Percentiles rank a stretch among this genome's conserved stretches.
phyloP scores from a whole-genome alignment of 257 asterid genomes.

The Solanum paucissectum region DNA sequence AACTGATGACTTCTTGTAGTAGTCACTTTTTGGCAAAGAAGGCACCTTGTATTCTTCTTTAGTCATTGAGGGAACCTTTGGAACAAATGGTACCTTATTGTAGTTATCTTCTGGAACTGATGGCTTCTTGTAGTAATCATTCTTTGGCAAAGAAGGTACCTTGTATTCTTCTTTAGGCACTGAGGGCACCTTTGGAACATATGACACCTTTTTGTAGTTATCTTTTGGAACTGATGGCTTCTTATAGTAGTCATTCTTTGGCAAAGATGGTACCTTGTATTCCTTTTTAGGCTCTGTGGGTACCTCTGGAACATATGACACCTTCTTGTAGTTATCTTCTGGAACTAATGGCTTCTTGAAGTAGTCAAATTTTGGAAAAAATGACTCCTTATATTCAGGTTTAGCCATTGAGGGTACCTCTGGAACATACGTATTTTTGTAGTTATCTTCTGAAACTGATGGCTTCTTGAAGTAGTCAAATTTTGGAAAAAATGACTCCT shows the following conservation, averaged over 20 bases:
- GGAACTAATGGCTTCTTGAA: background rate
- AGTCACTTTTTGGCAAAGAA: background rate
- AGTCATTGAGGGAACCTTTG: background rate
- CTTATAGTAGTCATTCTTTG: too few species aligned
- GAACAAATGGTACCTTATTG: background rate
- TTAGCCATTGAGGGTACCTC: too few species aligned
- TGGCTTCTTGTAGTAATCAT: background rate
- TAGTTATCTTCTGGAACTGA: background rate
- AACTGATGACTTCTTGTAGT: background rate
- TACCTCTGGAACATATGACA: too few species aligned
- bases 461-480: too few species aligned
- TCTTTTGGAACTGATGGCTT: too few species aligned
- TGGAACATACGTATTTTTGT: too few species aligned
- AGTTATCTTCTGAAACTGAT: too few species aligned
- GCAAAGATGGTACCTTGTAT: too few species aligned
- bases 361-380: background rate
- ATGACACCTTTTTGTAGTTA: background rate
- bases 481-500: too few species aligned
- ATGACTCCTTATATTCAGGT: accelerated
- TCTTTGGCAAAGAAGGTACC: background rate
- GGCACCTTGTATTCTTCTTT: background rate
- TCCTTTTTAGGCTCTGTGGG: too few species aligned
- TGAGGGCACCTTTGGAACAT: background rate
- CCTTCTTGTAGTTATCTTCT: too few species aligned
- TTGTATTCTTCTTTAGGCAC: background rate